Evolutionary conservation across 1,139 yeast genomes (phyloP).

Genomic region (Meyerozyma elateridarum): DNA sequence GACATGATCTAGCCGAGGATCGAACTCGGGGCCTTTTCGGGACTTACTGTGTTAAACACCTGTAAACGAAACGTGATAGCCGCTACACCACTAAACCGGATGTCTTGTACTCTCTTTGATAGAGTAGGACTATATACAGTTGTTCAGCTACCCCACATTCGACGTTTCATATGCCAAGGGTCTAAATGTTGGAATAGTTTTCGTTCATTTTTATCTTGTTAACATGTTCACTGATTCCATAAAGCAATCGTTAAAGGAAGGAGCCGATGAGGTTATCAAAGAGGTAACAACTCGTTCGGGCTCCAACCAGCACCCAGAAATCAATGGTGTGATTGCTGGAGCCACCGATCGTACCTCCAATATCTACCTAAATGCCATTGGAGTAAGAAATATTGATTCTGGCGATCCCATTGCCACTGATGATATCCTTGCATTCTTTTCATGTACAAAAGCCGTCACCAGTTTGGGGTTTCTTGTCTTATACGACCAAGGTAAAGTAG

Average conservation of each 20-base stretch:
- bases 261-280: not conserved
- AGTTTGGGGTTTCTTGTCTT: constrained; percentile 43
- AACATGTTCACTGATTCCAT: not conserved
- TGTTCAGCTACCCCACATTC: constrained; percentile 1
- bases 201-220: no score
- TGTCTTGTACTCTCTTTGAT: not conserved
- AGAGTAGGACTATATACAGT: no score
- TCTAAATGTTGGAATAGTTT: not conserved
- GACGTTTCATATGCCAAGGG: not conserved
- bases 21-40: constrained; percentile 24
- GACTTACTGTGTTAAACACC: constrained; percentile 14
- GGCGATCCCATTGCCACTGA: constrained; percentile 14
- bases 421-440: constrained; percentile 33
- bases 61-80: constrained; percentile 23
- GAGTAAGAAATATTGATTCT: constrained; percentile 17
- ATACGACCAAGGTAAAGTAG: constrained; percentile 39
- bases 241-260: not conserved
- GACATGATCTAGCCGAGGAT: constrained; percentile 19
- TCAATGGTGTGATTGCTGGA: constrained; percentile 27
- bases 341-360: constrained; percentile 22
- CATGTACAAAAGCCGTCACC: constrained; percentile 48
- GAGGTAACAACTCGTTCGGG: constrained; percentile 7
- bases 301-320: constrained; percentile 5
- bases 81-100: constrained; percentile 21
- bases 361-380: constrained; percentile 23